phyloP scores from a whole-genome alignment of 768 basidiomycete species.

The Lactarius deliciosus region DNA sequence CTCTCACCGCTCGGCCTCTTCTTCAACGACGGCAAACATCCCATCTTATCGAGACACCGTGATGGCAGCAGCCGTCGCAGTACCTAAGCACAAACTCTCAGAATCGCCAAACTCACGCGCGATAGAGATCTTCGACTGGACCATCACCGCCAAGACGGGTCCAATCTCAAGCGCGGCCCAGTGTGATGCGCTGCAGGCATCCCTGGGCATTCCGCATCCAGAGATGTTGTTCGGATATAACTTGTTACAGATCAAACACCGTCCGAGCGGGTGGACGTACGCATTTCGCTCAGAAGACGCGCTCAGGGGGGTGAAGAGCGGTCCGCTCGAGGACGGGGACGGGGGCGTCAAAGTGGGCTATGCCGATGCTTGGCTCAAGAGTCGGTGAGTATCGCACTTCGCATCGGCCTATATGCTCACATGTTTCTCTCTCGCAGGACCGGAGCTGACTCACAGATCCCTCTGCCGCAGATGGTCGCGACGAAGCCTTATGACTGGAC shows the following conservation, averaged over 20 bases:
- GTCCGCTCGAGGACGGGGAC: conserved; percentile 73
- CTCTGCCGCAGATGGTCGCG: conserved; percentile 66
- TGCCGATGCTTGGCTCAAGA: conserved; percentile 91
- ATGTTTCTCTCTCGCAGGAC: conserved; percentile 51
- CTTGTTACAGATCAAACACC: conserved; percentile 63
- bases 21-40: conserved; percentile 9
- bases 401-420: background rate
- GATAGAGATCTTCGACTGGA: conserved; percentile 69
- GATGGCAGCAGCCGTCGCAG: conserved; percentile 45
- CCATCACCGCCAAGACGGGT: conserved; percentile 65
- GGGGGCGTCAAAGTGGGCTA: conserved; percentile 94
- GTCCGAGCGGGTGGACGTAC: conserved; percentile 60
- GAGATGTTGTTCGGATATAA: conserved; percentile 98
- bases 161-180: conserved; percentile 80
- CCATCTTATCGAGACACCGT: conserved; percentile 31
- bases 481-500: conserved; percentile 98
- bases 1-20: background rate
- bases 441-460: conserved; percentile 58
- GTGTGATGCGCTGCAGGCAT: conserved; percentile 64
- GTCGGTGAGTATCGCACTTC: conserved; percentile 54
- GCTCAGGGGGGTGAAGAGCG: conserved; percentile 69
- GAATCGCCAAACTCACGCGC: conserved; percentile 69
- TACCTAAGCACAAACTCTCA: conserved; percentile 63
- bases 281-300: conserved; percentile 68
- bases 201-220: conserved; percentile 76